Conservation (phyloP, 2,329 filamentous ascomycete species). For the Ascocoryne sarcoides region DNA sequence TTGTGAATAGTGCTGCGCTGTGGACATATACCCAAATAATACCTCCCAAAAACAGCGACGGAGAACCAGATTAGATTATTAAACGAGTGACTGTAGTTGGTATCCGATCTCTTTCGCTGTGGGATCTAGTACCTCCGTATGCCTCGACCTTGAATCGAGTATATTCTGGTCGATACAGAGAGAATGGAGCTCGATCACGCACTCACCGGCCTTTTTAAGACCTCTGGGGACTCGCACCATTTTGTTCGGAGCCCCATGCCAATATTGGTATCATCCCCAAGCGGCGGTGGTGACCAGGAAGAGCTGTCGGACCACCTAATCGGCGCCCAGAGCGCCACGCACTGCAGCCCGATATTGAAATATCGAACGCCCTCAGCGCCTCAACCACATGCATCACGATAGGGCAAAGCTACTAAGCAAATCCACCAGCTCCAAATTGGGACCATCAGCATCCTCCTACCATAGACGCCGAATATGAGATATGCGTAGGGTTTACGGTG, state of each 20-base stretch:
- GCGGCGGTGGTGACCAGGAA: background rate
- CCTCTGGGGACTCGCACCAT: background rate
- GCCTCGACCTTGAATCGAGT: background rate
- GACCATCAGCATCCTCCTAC: too few species aligned
- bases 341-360: conserved; percentile 6
- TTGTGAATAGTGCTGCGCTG: background rate
- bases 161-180: conserved; percentile 1
- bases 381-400: too few species aligned
- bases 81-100: conserved; percentile 27
- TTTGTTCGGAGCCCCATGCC: conserved; percentile 1
- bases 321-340: background rate
- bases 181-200: background rate
- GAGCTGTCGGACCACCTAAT: background rate
- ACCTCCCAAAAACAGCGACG: conserved; percentile 16
- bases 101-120: background rate
- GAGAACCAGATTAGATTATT: too few species aligned
- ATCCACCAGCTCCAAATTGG: too few species aligned
- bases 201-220: conserved; percentile 4
- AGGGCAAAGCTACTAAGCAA: too few species aligned
- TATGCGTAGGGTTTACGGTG: too few species aligned
- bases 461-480: too few species aligned
- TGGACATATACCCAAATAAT: background rate
- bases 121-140: background rate
- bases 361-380: conserved; percentile 4
- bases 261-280: conserved; percentile 1